Percentiles rank a stretch among this genome's conserved stretches.
These are phyloP conservation scores for Micractinium sp. DNA, from an alignment of 139 green algal species.

Conservation along the genomic window DNA sequence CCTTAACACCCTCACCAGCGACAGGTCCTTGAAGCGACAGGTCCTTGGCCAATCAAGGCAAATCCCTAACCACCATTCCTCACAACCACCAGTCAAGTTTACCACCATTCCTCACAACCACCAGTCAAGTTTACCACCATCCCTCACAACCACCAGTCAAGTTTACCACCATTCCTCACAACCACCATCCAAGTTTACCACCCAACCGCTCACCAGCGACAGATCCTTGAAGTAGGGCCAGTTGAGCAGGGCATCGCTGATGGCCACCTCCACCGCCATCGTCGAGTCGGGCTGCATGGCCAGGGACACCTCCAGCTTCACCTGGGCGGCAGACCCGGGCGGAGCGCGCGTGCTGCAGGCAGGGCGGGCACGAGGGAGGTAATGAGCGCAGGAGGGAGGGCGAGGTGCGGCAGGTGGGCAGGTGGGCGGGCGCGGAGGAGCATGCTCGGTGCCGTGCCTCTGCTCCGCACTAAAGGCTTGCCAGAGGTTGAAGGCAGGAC, in stretches of 20 bases:
- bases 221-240: slow-evolving; percentile 85
- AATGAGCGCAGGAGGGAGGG: not conserved
- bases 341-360: not conserved
- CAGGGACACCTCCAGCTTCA: slow-evolving; percentile 50
- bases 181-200: no score
- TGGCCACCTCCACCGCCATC: slow-evolving; percentile 61
- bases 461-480: no score
- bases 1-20: no score
- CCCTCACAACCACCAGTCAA: no score
- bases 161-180: no score
- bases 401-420: not conserved
- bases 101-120: no score
- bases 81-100: no score
- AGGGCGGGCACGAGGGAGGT: not conserved
- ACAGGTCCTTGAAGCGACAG: no score
- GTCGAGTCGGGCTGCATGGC: slow-evolving; percentile 66
- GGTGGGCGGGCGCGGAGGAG: not conserved
- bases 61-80: no score
- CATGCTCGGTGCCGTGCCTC: no score
- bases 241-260: slow-evolving; percentile 64
- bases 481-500: not conserved
- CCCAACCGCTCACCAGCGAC: slow-evolving; percentile 58
- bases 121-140: no score
- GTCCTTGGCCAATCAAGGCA: no score
- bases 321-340: slow-evolving; percentile 23